Base-by-base conservation (phyloP, 106 monocot species). In the Iris macrosiphon region DNA sequence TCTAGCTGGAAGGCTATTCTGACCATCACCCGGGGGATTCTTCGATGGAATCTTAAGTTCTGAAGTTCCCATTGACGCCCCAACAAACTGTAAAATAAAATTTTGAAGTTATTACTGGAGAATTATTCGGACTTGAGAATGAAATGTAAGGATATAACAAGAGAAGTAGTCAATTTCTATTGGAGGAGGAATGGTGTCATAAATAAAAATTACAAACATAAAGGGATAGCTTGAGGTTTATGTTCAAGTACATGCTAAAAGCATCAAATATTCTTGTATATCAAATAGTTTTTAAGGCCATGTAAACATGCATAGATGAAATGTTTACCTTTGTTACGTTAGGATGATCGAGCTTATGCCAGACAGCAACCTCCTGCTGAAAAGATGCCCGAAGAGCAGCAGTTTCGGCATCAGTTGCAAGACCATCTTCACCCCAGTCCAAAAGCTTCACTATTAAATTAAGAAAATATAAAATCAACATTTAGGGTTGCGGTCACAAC, bases 371-470 rank as follows among this genome's bases (percentile, higher is more conserved):
- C 59, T 92, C 92, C 58, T 79, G 75, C 40, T 69, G 65, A 61
- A 92, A 92, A 56, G 82, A 92, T 58, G 73, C 46, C 5, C 86
- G 73, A 48, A 77, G 63, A 27, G 75, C 62, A 65, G 76, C 56
- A 68, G 89, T 69, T 66, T 79, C 82, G 48, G 76, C 61, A 56
- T 81, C 89, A 28, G 74, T 88, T 13, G 76, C 58, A 55, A 74
- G 49, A 14, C 75, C 75, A 42, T 84, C 84, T 60, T 70, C 89
- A 48, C 89, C 89, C 94, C 94, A 95, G 39, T 92, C 87, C 73
- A 92, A 77, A 10, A 92, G 31, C 59, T 92, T 92, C 55, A 87
- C 92, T 92, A 59, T 34, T 54, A 35, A 31, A 49, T 49, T 1
- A 19, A 52, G 19, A 32, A 52, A 52, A 6, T 35, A 10, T 35